These are phyloP conservation scores for Fulvia fulva DNA, from an alignment of 2,329 filamentous ascomycete species.

Conservation along the genomic window DNA sequence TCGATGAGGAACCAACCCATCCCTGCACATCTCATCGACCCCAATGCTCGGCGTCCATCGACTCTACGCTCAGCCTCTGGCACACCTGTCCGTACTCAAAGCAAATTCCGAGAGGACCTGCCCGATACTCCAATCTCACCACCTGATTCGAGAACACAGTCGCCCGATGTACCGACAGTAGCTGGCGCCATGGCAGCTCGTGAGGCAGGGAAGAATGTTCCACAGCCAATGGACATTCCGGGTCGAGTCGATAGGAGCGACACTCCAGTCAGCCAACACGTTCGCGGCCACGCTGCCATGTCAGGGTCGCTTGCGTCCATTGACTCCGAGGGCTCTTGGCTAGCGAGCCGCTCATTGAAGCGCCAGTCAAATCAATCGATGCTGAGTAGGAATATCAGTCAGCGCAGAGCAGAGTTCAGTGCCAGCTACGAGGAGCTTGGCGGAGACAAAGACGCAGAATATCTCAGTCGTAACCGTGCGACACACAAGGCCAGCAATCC, in stretches of 20 bases:
- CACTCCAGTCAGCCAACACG: conserved; percentile 34
- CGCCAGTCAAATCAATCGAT: conserved; percentile 44
- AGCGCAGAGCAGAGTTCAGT: conserved; percentile 49
- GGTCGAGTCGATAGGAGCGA: conserved; percentile 35
- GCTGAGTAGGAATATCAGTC: conserved; percentile 45
- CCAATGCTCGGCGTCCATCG: conserved; percentile 30
- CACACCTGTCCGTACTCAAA: conserved; percentile 74
- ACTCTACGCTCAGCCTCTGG: conserved; percentile 48
- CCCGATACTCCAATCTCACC: conserved; percentile 84
- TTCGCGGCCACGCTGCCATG: conserved; percentile 38
- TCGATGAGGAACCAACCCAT: conserved; percentile 64
- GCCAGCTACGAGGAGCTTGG: conserved; percentile 62
- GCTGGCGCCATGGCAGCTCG: conserved; percentile 39
- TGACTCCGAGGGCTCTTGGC: conserved; percentile 93
- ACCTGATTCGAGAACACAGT: conserved; percentile 74
- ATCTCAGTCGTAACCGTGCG: conserved; percentile 47
- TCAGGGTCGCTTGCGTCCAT: conserved; percentile 89
- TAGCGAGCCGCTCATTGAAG: conserved; percentile 64
- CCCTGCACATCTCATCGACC: conserved; percentile 46
- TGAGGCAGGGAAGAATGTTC: conserved; percentile 31
- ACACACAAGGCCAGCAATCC: conserved; percentile 10
- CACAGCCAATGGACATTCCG: conserved; percentile 19
- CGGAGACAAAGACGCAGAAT: conserved; percentile 64
- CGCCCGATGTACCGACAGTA: conserved; percentile 60
- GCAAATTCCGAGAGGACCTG: conserved; percentile 87